These are phyloP conservation scores for Solanum boliviense DNA, from an alignment of 257 asterid genomes.

Conservation along the genomic window DNA sequence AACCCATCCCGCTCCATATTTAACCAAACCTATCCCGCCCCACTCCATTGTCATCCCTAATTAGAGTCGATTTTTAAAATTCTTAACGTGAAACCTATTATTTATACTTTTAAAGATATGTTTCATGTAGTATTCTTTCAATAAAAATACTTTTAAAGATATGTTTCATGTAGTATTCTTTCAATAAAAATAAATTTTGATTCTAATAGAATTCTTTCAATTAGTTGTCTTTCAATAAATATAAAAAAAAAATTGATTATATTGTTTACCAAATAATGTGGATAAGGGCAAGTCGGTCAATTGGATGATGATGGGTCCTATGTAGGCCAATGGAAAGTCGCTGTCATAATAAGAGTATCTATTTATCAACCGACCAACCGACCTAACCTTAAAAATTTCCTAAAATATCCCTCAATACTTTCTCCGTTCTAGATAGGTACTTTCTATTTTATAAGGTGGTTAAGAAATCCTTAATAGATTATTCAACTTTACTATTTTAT, in stretches of 20 bases:
- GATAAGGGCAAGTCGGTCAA: conserved; percentile 14
- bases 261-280: neutral
- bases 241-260: too few species aligned
- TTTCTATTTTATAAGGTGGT: neutral
- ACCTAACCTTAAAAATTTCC: conserved; percentile 16
- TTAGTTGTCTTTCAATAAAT: neutral
- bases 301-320: conserved; percentile 16
- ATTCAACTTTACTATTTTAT: neutral
- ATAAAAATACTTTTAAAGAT: neutral
- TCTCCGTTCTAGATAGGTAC: neutral
- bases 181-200: neutral
- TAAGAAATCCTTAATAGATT: too few species aligned
- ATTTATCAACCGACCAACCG: conserved; percentile 49
- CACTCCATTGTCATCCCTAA: too few species aligned
- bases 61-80: neutral
- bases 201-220: neutral
- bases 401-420: neutral
- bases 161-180: too few species aligned
- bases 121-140: too few species aligned
- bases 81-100: neutral
- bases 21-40: too few species aligned
- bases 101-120: neutral
- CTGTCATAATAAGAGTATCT: conserved; percentile 28
- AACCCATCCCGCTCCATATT: too few species aligned
- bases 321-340: conserved; percentile 16